Evolutionary conservation across 2,329 filamentous ascomycete genomes (phyloP).

Genomic region (Endothia cerciana): DNA sequence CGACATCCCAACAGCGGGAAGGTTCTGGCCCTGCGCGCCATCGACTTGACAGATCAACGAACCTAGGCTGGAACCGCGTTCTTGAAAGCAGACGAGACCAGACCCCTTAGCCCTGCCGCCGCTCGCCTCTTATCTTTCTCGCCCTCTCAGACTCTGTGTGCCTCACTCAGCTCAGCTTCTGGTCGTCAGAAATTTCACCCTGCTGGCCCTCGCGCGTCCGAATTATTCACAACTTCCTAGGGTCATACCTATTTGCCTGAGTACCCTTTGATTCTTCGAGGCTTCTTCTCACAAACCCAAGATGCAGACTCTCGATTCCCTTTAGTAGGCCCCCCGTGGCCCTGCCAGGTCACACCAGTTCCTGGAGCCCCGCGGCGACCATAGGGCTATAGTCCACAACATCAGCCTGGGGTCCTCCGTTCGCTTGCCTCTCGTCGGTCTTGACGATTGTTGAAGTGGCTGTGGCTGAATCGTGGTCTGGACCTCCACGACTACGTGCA

Average conservation of each 20-base stretch:
- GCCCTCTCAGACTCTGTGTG: background rate
- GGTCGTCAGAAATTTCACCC: background rate
- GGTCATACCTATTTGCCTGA: slow-evolving; percentile 23
- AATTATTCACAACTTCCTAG: slow-evolving; percentile 2
- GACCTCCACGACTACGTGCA: background rate
- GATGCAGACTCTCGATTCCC: slow-evolving; percentile 29
- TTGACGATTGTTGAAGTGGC: background rate
- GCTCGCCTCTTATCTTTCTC: background rate
- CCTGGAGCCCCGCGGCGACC: background rate
- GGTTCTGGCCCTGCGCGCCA: background rate
- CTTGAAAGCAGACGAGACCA: background rate
- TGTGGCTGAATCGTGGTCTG: background rate
- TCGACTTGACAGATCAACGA: background rate
- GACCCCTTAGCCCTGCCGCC: slow-evolving; percentile 7
- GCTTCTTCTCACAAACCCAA: slow-evolving; percentile 29
- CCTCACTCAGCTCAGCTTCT: background rate
- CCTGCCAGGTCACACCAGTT: slow-evolving; percentile 9
- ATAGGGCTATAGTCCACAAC: background rate
- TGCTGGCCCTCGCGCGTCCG: background rate
- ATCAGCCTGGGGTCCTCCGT: background rate
- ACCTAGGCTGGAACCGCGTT: background rate
- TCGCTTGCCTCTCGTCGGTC: background rate
- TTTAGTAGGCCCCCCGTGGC: slow-evolving; percentile 19
- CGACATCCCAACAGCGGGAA: background rate
- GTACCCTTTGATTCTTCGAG: slow-evolving; percentile 19